phyloP scores from a whole-genome alignment of 1,139 yeast genomes.

The Eremothecium sinecaudum region DNA sequence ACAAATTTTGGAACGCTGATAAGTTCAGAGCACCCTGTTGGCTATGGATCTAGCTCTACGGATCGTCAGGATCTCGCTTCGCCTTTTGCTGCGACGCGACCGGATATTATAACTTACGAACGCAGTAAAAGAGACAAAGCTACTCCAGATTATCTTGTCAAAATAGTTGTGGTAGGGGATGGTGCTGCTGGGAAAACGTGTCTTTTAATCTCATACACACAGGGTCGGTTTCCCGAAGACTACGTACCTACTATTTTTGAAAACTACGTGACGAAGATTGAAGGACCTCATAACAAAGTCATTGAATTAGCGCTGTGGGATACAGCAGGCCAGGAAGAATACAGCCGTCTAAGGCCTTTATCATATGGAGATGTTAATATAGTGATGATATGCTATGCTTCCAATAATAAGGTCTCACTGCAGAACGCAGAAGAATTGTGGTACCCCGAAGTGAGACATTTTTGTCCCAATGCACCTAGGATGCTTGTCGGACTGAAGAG shows the following conservation, averaged over 20 bases:
- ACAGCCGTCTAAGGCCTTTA: conserved; percentile 73
- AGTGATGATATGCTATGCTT: conserved; percentile 64
- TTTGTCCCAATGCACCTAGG: conserved; percentile 72
- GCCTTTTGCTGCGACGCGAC: conserved; percentile 20
- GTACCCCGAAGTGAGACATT: conserved; percentile 79
- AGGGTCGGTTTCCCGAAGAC: conserved; percentile 61
- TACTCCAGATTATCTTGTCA: conserved; percentile 29
- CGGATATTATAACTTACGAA: conserved; percentile 22
- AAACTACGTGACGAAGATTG: conserved; percentile 62
- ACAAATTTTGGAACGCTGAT: not conserved
- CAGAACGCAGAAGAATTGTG: conserved; percentile 72
- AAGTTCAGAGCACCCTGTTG: not conserved
- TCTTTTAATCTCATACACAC: conserved; percentile 68
- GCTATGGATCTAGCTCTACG: conserved; percentile 6
- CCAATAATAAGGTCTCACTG: conserved; percentile 54
- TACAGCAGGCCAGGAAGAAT: conserved; percentile 92
- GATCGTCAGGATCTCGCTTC: conserved; percentile 13
- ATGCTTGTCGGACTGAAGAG: conserved; percentile 71
- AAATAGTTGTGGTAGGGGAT: conserved; percentile 85
- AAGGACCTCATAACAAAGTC: conserved; percentile 39
- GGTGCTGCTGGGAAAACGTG: conserved; percentile 94
- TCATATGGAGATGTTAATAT: conserved; percentile 78
- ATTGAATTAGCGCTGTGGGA: conserved; percentile 81
- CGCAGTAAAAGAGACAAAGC: conserved; percentile 15
- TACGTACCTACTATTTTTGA: conserved; percentile 91